Percentiles rank a stretch among this genome's conserved stretches.
phyloP scores from a whole-genome alignment of 768 basidiomycete genomes.

The Kwoniella europaea region DNA sequence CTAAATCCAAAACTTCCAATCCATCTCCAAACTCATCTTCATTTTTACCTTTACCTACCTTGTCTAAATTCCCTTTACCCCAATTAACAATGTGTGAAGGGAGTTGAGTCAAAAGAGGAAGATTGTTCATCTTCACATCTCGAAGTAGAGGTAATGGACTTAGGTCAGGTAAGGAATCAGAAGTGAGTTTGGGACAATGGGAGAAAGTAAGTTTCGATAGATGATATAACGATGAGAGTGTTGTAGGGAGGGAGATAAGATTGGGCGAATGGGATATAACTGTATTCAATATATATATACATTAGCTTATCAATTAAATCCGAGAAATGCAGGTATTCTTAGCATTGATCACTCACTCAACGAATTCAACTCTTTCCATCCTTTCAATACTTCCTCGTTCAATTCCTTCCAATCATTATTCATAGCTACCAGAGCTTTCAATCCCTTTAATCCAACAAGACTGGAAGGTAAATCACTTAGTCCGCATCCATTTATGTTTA shows the following conservation, averaged over 20 bases:
- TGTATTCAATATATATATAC: neutral
- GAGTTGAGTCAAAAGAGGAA: slow-evolving; percentile 42
- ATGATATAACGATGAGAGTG: slow-evolving; percentile 28
- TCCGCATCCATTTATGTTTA: slow-evolving; percentile 45
- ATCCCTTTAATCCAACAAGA: slow-evolving; percentile 26
- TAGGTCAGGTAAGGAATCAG: slow-evolving; percentile 38
- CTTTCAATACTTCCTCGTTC: slow-evolving; percentile 33
- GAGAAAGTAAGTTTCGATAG: slow-evolving; percentile 54
- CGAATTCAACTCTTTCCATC: slow-evolving; percentile 51
- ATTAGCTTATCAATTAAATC: too few relatives aligned
- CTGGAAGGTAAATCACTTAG: slow-evolving; percentile 31
- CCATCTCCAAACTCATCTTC: slow-evolving; percentile 36
- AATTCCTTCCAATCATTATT: slow-evolving; percentile 45
- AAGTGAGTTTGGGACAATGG: slow-evolving; percentile 44
- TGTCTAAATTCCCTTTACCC: slow-evolving; percentile 44
- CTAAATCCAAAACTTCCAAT: slow-evolving; percentile 49
- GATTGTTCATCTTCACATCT: slow-evolving; percentile 52
- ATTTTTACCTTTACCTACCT: slow-evolving; percentile 23
- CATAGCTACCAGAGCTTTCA: slow-evolving; percentile 54
- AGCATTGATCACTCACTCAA: slow-evolving; percentile 34
- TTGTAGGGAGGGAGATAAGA: slow-evolving; percentile 33
- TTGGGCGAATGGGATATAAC: slow-evolving; percentile 52
- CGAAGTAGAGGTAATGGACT: slow-evolving; percentile 40
- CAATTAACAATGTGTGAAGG: slow-evolving; percentile 38
- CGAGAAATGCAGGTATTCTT: too few relatives aligned